phyloP scores from a whole-genome alignment of 2,329 filamentous ascomycete genomes.

The Cryphonectria parasitica region DNA sequence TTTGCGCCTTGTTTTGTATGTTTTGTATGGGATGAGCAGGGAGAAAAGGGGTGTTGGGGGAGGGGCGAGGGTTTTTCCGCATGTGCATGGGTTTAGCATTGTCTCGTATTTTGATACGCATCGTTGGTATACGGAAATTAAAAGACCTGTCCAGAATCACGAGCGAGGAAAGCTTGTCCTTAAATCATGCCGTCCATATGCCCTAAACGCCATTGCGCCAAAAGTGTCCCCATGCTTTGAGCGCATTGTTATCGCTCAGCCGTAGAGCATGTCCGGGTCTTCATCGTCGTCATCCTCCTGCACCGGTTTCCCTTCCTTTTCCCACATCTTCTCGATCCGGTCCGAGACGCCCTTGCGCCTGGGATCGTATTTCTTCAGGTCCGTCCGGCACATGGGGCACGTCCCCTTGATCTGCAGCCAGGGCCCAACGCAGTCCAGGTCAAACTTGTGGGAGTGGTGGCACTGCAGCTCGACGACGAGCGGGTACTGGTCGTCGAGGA shows the following conservation, averaged over 20 bases:
- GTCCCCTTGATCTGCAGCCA: constrained; percentile 68
- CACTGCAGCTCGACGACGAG: constrained; percentile 69
- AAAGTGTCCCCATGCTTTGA: neutral
- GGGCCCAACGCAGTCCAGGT: constrained; percentile 69
- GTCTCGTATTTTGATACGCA: neutral
- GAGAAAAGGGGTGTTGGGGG: neutral
- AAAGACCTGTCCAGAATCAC: constrained; percentile 1
- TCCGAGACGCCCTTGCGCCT: constrained; percentile 20
- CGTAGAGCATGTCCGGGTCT: constrained; percentile 55
- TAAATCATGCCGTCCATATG: neutral
- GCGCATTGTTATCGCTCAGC: constrained; percentile 30
- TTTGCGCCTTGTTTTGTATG: neutral
- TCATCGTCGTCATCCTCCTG: constrained; percentile 58
- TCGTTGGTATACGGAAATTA: neutral
- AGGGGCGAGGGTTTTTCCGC: neutral
- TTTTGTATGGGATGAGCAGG: neutral
- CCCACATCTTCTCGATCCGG: constrained; percentile 35
- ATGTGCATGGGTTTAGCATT: neutral
- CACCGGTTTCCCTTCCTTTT: constrained; percentile 52
- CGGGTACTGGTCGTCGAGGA: constrained; percentile 64
- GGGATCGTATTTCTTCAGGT: constrained; percentile 51
- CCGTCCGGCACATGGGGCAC: constrained; percentile 66
- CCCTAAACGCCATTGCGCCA: constrained; percentile 23
- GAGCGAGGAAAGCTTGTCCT: neutral
- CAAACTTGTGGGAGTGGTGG: constrained; percentile 58